A percentile compares a stretch with the other conserved stretches of the same genome.
phyloP scores from a whole-genome alignment of 257 asterid genomes.

The Rehmannia glutinosa region DNA sequence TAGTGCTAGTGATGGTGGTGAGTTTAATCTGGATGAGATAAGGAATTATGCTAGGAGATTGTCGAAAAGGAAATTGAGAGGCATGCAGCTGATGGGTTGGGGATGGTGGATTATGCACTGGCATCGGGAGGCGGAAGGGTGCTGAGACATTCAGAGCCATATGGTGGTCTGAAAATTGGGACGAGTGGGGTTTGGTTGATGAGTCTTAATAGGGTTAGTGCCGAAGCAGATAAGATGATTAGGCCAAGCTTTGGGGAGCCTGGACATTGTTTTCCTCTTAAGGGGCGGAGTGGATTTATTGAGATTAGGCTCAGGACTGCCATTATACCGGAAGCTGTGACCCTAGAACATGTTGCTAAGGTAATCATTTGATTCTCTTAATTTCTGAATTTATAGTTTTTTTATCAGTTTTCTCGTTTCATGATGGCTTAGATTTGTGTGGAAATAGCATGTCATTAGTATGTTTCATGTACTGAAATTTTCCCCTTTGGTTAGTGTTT shows the following conservation, averaged over 20 bases:
- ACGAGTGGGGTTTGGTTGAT: conserved; percentile 22
- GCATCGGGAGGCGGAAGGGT: conserved; percentile 72
- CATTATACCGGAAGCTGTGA: conserved; percentile 74
- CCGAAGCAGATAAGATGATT: conserved; percentile 61
- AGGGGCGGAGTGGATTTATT: conserved; percentile 66
- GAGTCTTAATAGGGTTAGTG: conserved; percentile 18
- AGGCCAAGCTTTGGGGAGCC: conserved; percentile 98
- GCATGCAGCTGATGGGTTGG: conserved; percentile 88
- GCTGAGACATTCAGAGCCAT: conserved; percentile 71
- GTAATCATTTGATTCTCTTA: conserved; percentile 25
- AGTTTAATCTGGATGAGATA: conserved; percentile 63
- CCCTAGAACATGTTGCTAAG: conserved; percentile 84
- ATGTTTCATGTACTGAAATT: neutral
- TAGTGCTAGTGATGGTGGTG: conserved; percentile 19
- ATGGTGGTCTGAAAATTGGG: conserved; percentile 14
- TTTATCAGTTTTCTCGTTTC: conserved; percentile 1
- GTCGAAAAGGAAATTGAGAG: conserved; percentile 72
- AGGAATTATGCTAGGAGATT: conserved; percentile 55
- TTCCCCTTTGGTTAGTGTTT: neutral
- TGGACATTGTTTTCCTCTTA: conserved; percentile 83
- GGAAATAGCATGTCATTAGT: neutral
- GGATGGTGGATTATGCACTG: conserved; percentile 82
- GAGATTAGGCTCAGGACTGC: conserved; percentile 62
- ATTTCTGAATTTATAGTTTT: conserved; percentile 8
- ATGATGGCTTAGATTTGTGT: neutral